These are phyloP conservation scores for Polyrhizophydium stewartii DNA, from an alignment of 371 early-diverging fungal species.

Conservation along the genomic window DNA sequence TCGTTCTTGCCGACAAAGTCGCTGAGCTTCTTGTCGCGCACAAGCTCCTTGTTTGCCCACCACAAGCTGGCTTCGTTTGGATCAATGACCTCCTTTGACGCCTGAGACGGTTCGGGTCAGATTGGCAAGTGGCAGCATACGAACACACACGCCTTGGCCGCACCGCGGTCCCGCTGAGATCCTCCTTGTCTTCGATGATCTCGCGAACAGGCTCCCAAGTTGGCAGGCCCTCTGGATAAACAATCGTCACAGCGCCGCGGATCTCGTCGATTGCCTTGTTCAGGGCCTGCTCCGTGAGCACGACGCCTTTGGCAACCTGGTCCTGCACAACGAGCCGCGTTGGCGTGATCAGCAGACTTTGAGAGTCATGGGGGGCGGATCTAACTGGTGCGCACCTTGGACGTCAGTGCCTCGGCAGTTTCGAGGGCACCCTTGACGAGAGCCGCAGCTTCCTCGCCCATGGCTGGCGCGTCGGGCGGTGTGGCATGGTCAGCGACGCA, in stretches of 20 bases:
- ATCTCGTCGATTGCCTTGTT: constrained; percentile 29
- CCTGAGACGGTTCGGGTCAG: constrained; percentile 18
- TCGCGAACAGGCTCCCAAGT: constrained; percentile 43
- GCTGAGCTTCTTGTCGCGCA: constrained; percentile 31
- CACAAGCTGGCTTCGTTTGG: constrained; percentile 37
- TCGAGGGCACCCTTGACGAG: not conserved
- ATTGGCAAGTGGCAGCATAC: not conserved
- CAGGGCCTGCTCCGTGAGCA: constrained; percentile 20
- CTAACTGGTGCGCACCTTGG: not conserved
- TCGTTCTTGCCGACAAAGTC: constrained; percentile 53
- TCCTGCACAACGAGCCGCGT: not conserved
- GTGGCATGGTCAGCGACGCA: not conserved
- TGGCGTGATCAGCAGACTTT: constrained; percentile 1
- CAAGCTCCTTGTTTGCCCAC: constrained; percentile 54
- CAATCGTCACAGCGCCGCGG: constrained; percentile 40
- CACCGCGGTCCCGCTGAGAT: constrained; percentile 40
- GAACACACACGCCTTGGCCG: not conserved
- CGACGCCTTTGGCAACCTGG: not conserved
- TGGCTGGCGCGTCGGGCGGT: not conserved
- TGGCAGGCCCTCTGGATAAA: constrained; percentile 50
- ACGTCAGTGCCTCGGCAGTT: not conserved
- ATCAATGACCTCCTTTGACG: constrained; percentile 41
- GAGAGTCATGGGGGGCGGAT: too few species aligned
- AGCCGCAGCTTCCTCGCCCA: not conserved
- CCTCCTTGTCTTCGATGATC: constrained; percentile 42